A percentile compares a stretch with the other conserved stretches of the same genome.
Evolutionary conservation across 2,329 filamentous ascomycete species (phyloP).

Genomic region (Albophoma yamanashiensis): DNA sequence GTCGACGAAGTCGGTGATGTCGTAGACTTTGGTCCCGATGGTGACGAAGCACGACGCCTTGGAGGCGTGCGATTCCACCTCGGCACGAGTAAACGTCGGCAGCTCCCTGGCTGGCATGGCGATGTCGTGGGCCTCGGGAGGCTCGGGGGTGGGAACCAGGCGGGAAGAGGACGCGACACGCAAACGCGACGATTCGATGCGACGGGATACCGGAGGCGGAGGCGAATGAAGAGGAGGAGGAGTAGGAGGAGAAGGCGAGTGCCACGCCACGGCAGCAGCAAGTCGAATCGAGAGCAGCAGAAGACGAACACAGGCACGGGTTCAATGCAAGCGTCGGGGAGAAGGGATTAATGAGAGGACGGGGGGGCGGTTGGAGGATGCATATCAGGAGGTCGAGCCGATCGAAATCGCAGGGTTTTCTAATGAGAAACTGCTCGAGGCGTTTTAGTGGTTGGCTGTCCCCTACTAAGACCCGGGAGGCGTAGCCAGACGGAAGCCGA

Average conservation of each 20-base stretch:
- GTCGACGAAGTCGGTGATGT: constrained; percentile 83
- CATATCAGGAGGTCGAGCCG: not conserved
- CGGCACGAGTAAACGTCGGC: constrained; percentile 69
- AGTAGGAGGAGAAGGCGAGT: not conserved
- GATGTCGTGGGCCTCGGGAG: constrained; percentile 1
- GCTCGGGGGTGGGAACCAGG: constrained; percentile 5
- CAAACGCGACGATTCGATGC: not conserved
- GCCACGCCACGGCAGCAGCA: not conserved
- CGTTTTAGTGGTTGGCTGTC: not conserved
- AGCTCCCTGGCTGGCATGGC: constrained; percentile 71
- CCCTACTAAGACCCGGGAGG: not conserved
- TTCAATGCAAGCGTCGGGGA: not conserved
- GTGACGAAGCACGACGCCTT: constrained; percentile 86
- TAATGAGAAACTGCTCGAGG: not conserved
- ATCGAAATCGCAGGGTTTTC: not conserved
- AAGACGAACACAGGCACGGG: not conserved
- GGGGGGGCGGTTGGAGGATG: not conserved
- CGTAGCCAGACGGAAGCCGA: not conserved
- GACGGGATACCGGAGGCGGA: not conserved
- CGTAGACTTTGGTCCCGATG: constrained; percentile 82
- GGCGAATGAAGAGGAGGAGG: not conserved
- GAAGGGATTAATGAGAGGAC: not conserved
- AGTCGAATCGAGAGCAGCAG: not conserved
- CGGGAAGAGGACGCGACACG: constrained; percentile 2
- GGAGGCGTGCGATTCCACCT: constrained; percentile 74